These are phyloP conservation scores for Conticribra guillardii DNA, from an alignment of 108 stramenopile genomes.

Conservation along the genomic window DNA sequence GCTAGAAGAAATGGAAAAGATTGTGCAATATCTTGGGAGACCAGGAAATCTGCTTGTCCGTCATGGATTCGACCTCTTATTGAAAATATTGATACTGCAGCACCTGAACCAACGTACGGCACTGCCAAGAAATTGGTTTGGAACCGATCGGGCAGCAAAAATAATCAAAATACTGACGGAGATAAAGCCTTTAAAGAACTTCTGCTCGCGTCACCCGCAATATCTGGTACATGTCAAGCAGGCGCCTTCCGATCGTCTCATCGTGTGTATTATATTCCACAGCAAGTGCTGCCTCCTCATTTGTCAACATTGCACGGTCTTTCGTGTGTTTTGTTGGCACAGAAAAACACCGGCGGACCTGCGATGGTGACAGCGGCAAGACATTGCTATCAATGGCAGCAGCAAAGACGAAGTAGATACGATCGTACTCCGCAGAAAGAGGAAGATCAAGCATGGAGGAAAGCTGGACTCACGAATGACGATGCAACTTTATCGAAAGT, in stretches of 20 bases:
- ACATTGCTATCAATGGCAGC: conserved; percentile 41
- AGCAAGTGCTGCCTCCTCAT: conserved; percentile 32
- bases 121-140: not conserved
- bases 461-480: not conserved
- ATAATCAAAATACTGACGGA: conserved; percentile 6
- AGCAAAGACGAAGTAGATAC: no score
- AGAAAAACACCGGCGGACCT: no score
- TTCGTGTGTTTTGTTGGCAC: conserved; percentile 36
- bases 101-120: not conserved
- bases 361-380: conserved; percentile 39
- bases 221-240: conserved; percentile 32
- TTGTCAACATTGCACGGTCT: conserved; percentile 49
- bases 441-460: conserved; percentile 37
- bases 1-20: conserved; percentile 1
- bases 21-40: conserved; percentile 1
- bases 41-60: conserved; percentile 11
- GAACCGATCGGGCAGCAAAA: conserved; percentile 2
- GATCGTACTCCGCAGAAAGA: no score
- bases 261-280: conserved; percentile 38
- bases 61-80: conserved; percentile 30
- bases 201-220: conserved; percentile 34
- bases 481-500: conserved; percentile 15
- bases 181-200: conserved; percentile 9
- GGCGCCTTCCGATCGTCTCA: conserved; percentile 33
- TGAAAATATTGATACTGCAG: not conserved